These are phyloP conservation scores for Leucoagaricus sp. DNA, from an alignment of 1,284 basidiomycete species.

Conservation along the genomic window DNA sequence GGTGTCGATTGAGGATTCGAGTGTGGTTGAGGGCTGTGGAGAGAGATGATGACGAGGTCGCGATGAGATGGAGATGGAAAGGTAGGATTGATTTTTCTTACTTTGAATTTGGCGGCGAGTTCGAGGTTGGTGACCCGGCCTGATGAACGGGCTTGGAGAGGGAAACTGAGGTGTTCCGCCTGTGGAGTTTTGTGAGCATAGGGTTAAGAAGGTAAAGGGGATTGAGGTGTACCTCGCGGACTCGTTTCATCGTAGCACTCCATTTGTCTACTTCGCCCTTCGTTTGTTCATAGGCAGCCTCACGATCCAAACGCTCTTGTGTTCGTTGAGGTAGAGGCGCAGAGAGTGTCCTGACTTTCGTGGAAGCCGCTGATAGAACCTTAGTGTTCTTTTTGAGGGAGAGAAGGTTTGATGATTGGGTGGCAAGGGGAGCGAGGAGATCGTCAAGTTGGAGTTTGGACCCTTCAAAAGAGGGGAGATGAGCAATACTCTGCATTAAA, in stretches of 20 bases:
- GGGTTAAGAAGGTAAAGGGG: not conserved
- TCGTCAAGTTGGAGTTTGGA: constrained; percentile 71
- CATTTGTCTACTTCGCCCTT: constrained; percentile 94
- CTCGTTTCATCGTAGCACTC: constrained; percentile 87
- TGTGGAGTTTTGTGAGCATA: constrained; percentile 32
- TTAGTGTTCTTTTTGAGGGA: constrained; percentile 73
- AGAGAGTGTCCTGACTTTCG: constrained; percentile 60
- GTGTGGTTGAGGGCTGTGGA: constrained; percentile 67
- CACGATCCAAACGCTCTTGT: constrained; percentile 89
- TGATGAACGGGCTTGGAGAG: constrained; percentile 71
- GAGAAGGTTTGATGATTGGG: constrained; percentile 58
- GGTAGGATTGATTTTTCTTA: constrained; percentile 26
- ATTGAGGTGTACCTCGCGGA: constrained; percentile 62
- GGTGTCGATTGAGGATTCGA: constrained; percentile 79
- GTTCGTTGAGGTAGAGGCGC: constrained; percentile 87
- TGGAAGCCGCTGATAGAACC: constrained; percentile 44
- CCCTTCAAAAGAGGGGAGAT: constrained; percentile 35
- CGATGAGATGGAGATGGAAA: not conserved
- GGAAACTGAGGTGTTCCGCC: constrained; percentile 93
- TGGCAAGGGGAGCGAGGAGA: constrained; percentile 67
- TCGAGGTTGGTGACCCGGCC: constrained; percentile 74
- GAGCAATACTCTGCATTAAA: constrained; percentile 1
- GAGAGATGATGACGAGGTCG: constrained; percentile 1
- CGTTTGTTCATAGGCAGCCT: constrained; percentile 93
- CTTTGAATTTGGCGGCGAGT: constrained; percentile 82